Evolutionary conservation across 2,329 filamentous ascomycete genomes (phyloP).

Genomic region (Ilyonectria sp.): DNA sequence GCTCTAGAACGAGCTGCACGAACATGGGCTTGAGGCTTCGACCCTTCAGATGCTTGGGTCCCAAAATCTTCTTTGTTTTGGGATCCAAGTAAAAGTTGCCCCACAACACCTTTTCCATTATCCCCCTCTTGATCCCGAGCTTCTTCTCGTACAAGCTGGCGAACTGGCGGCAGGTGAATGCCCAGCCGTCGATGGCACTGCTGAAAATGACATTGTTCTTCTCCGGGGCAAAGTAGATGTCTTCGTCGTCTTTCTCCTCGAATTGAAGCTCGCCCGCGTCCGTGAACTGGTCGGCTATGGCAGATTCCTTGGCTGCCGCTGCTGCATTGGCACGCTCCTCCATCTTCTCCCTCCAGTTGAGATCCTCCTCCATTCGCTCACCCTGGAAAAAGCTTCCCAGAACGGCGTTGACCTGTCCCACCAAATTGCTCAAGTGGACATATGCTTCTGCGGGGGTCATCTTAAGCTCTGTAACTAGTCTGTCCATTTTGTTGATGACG

Average conservation of each 20-base stretch:
- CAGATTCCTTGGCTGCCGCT: slow-evolving; percentile 72
- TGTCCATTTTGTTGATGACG: slow-evolving; percentile 98
- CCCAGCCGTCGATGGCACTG: slow-evolving; percentile 99
- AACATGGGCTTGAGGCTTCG: slow-evolving; percentile 96
- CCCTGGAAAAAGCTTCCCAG: slow-evolving; percentile 98
- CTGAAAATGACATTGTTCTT: slow-evolving; percentile 99
- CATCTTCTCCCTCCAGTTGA: slow-evolving; percentile 94
- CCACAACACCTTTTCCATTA: slow-evolving; percentile 96
- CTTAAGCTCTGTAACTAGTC: slow-evolving; percentile 92
- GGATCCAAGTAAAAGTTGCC: slow-evolving; percentile 97
- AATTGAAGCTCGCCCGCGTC: slow-evolving; percentile 77
- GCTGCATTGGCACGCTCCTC: slow-evolving; percentile 86
- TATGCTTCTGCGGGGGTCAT: slow-evolving; percentile 94
- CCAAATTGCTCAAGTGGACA: slow-evolving; percentile 86
- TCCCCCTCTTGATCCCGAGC: slow-evolving; percentile 89
- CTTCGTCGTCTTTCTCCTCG: slow-evolving; percentile 94
- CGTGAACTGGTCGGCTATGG: slow-evolving; percentile 63
- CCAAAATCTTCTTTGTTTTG: slow-evolving; percentile 94
- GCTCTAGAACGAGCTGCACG: slow-evolving; percentile 94
- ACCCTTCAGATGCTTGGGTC: slow-evolving; percentile 93
- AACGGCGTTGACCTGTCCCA: slow-evolving; percentile 97
- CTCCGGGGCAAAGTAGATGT: slow-evolving; percentile 97
- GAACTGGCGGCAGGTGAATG: slow-evolving; percentile 96
- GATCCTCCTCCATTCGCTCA: slow-evolving; percentile 97
- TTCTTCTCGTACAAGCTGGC: slow-evolving; percentile 96